Evolutionary conservation across 768 basidiomycete species (phyloP), one percentile per base, ranked within the genome.

Genomic region (Amanita inopinata): DNA sequence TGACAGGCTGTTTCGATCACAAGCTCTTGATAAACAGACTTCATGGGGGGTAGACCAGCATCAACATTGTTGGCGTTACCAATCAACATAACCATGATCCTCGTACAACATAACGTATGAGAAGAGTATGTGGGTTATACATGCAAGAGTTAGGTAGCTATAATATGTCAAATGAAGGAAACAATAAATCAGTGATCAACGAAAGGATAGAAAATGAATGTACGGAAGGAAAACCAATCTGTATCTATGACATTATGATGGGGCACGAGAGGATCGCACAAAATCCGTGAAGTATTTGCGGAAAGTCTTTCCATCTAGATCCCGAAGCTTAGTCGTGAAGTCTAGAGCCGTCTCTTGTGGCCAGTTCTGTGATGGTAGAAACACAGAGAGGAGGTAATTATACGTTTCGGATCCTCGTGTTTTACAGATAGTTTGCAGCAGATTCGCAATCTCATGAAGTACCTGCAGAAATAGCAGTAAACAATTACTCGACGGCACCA

Each of bases 341-440:
- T 92, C 84, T 33, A 80, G 48, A 3, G 86, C 82, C 19, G 73
- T 78, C 33, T 84, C 78, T 15, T 72, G 62, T 23, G 96, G 92
- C 76, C 91, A 92, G 48, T 81, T 77, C 63, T 94, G 80, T 6
- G 89, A 78, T 1, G 96, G 93, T 14, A 99, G 73, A 62, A 89
- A 90, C 20, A 80, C 75, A 39, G 67, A 69, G 9, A 80, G 61
- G 53, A 99, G 76, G 61, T 83, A 94, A 40, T 82, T 74, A 56
- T 83, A 76, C 0, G 84, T 84, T 64, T 98, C 94, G 38, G 74
- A 61, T 1, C 87, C 87, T 49, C 96, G 69, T 9, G 77, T 80
- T 56, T 78, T 80, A 50, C 77, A 74, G 5, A 94, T 72, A 0
- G 74, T 68, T 56, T 96, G 88, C 30, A 97, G 65, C 35, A 98